A percentile compares a stretch with the other conserved stretches of the same genome.
Evolutionary conservation across 2,329 filamentous ascomycete species (phyloP).

Genomic region (Monosporascus sp.): DNA sequence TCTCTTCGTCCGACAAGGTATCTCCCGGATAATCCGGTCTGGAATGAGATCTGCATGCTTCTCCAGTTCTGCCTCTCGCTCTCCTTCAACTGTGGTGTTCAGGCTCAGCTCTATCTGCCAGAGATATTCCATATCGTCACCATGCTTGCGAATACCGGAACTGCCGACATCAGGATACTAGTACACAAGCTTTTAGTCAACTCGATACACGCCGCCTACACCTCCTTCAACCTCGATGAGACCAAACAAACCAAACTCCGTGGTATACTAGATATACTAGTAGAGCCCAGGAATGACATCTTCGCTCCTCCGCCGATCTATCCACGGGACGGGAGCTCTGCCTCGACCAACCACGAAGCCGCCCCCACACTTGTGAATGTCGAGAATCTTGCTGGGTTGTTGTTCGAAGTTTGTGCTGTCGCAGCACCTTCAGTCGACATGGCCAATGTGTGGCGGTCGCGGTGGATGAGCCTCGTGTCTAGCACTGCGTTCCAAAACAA

Average conservation of each 20-base stretch:
- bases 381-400: slow-evolving; percentile 55
- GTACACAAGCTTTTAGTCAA: slow-evolving; percentile 63
- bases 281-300: slow-evolving; percentile 54
- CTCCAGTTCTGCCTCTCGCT: slow-evolving; percentile 61
- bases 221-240: slow-evolving; percentile 60
- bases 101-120: slow-evolving; percentile 62
- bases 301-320: slow-evolving; percentile 44
- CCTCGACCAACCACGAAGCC: slow-evolving; percentile 49
- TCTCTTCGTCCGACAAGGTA: slow-evolving; percentile 61
- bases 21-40: slow-evolving; percentile 62
- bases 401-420: slow-evolving; percentile 59
- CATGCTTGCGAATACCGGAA: slow-evolving; percentile 63
- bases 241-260: slow-evolving; percentile 50
- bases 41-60: slow-evolving; percentile 64
- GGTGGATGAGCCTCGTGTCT: slow-evolving; percentile 69
- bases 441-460: slow-evolving; percentile 63
- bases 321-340: slow-evolving; percentile 47
- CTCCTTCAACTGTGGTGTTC: slow-evolving; percentile 63
- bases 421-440: slow-evolving; percentile 61
- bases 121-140: slow-evolving; percentile 68
- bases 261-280: slow-evolving; percentile 51
- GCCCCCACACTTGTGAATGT: slow-evolving; percentile 49
- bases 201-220: slow-evolving; percentile 62
- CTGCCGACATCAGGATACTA: slow-evolving; percentile 48
- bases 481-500: slow-evolving; percentile 71